Conservation (phyloP, 2,329 filamentous ascomycete genomes). For the Aspergillus spinulosporus region DNA sequence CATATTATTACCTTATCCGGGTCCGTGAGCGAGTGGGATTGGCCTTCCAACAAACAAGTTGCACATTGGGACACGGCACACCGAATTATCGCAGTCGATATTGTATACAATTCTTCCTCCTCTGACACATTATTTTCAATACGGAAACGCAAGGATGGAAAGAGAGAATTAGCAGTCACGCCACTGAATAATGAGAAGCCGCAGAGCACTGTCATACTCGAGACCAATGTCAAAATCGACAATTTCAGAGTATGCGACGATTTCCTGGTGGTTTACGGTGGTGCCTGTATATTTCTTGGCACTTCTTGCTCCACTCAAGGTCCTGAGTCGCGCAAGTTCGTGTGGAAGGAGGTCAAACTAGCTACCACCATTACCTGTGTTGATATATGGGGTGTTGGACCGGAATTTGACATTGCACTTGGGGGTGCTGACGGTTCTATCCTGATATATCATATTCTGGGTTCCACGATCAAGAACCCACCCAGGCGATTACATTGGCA, state of each 20-base stretch:
- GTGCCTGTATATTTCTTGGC: conserved; percentile 61
- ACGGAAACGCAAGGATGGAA: conserved; percentile 38
- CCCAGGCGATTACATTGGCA: conserved; percentile 86
- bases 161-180: conserved; percentile 36
- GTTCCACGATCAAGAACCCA: conserved; percentile 50
- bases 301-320: conserved; percentile 41
- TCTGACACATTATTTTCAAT: conserved; percentile 39
- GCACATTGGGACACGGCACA: conserved; percentile 46
- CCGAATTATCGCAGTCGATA: conserved; percentile 35
- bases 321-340: conserved; percentile 46
- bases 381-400: conserved; percentile 40
- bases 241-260: conserved; percentile 35
- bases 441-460: conserved; percentile 75
- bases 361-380: conserved; percentile 67
- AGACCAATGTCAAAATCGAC: conserved; percentile 32
- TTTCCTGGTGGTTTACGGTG: conserved; percentile 42
- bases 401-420: conserved; percentile 68
- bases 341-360: conserved; percentile 56
- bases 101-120: conserved; percentile 26
- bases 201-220: conserved; percentile 28
- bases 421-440: conserved; percentile 77
- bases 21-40: conserved; percentile 59
- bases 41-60: conserved; percentile 50
- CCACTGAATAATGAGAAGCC: conserved; percentile 24
- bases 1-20: conserved; percentile 56